Percentiles rank a stretch among this genome's conserved stretches.
phyloP scores from a whole-genome alignment of 495 filamentous ascomycete species.

The Aspergillus avenaceus region DNA sequence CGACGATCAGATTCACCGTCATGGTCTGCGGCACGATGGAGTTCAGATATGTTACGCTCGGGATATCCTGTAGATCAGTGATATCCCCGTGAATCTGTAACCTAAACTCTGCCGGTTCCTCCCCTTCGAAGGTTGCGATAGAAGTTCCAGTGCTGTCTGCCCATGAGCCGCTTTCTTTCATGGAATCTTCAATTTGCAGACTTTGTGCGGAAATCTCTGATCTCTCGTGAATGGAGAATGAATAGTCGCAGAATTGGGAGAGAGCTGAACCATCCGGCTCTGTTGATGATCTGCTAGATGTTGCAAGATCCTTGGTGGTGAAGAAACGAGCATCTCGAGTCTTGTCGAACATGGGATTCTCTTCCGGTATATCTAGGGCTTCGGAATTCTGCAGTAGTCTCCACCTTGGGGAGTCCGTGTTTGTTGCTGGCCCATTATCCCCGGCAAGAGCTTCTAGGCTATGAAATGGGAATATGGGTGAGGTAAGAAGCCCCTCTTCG shows the following conservation, averaged over 20 bases:
- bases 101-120: conserved; percentile 7
- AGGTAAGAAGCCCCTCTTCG: conserved; percentile 43
- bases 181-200: conserved; percentile 16
- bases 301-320: conserved; percentile 35
- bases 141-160: conserved; percentile 21
- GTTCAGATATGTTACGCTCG: conserved; percentile 60
- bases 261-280: conserved; percentile 36
- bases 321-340: conserved; percentile 45
- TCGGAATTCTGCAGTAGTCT: conserved; percentile 27
- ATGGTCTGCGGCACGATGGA: conserved; percentile 76
- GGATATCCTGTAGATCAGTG: conserved; percentile 66
- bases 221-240: conserved; percentile 58
- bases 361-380: conserved; percentile 9
- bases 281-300: conserved; percentile 15
- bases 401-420: conserved; percentile 33
- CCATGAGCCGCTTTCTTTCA: conserved; percentile 22
- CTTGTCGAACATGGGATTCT: conserved; percentile 5
- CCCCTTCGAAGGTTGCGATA: conserved; percentile 11
- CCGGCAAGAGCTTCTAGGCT: conserved; percentile 9
- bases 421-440: conserved; percentile 3
- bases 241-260: conserved; percentile 70
- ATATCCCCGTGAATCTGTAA: conserved; percentile 34
- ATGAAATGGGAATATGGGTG: conserved; percentile 46
- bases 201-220: conserved; percentile 25
- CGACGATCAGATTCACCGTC: conserved; percentile 72